Base-by-base conservation (phyloP, 768 basidiomycete species). In the Candolleomyces efflorescens region DNA sequence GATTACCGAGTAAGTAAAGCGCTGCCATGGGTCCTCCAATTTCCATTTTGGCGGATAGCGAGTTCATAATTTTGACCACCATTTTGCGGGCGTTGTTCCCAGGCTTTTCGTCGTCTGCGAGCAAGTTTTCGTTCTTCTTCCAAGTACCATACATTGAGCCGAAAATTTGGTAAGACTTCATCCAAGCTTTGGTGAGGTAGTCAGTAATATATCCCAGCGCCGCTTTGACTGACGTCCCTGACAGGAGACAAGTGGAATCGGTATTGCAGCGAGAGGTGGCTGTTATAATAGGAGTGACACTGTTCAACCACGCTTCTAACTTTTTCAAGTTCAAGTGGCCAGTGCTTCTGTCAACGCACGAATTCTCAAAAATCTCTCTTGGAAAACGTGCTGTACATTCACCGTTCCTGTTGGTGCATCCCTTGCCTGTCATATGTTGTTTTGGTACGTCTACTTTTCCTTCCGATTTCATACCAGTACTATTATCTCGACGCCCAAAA, bases 121-220 rank as follows among this genome's bases (percentile, higher is more conserved):
- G n/a, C n/a, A 69, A 54, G 20, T n/a, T n/a, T n/a, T n/a, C n/a
- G n/a, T n/a, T n/a, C n/a, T n/a, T n/a, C n/a, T n/a, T n/a, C n/a
- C n/a, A n/a, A n/a, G n/a, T n/a, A n/a, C n/a, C n/a, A n/a, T n/a
- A n/a, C n/a, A 73, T 61, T 5, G 69, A 56, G 1, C 75, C 67
- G 64, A 78, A 78, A 26, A 74, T 65, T 3, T 55, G 47, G 62
- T 74, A 54, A 1, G 72, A 75, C 46, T 73, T 75, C 4, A 75
- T 43, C 3, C 57, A 23, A 1, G 59, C 27, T 57, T 78, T 77
- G 1, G 72, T 72, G 5, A 76, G 65, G 55, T 76, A 77, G 57
- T 77, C 72, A 9, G 73, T 68, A 0, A 75, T 62, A 66, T 75
- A 73, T n/a, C 65, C 56, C 1, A 71, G 60, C 4, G 71, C 62